Evolutionary conservation across 257 asterid genomes (phyloP).

Genomic region (Solanum neorickii): DNA sequence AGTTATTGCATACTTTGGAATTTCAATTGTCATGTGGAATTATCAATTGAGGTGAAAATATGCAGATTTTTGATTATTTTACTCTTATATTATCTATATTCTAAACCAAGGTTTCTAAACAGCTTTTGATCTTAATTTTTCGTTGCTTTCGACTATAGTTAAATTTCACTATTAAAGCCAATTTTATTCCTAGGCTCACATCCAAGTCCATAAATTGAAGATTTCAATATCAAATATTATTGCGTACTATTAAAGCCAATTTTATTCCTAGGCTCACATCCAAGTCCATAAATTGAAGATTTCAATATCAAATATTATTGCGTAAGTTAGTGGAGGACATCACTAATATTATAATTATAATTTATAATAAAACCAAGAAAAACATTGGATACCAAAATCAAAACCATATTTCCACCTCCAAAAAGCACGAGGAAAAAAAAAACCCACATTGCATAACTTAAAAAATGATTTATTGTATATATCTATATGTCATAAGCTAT

Average conservation of each 20-base stretch:
- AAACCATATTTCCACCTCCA: not conserved
- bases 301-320: not conserved
- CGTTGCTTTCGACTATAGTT: not conserved
- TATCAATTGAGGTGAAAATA: not conserved
- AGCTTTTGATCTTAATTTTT: not conserved
- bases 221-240: not conserved
- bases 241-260: not conserved
- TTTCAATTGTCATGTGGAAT: not conserved
- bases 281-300: not conserved
- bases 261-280: not conserved
- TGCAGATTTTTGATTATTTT: not conserved
- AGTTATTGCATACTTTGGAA: not conserved
- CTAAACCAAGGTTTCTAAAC: not conserved
- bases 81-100: not conserved
- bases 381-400: not conserved
- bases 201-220: not conserved
- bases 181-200: not conserved
- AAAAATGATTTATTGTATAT: not conserved
- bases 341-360: not conserved
- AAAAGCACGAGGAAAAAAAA: not conserved
- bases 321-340: not conserved
- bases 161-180: not conserved
- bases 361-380: not conserved
- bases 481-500: not conserved
- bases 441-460: not conserved